Evolutionary conservation across 2,329 filamentous ascomycete genomes (phyloP).

Genomic region (Fonsecaea pedrosoi): DNA sequence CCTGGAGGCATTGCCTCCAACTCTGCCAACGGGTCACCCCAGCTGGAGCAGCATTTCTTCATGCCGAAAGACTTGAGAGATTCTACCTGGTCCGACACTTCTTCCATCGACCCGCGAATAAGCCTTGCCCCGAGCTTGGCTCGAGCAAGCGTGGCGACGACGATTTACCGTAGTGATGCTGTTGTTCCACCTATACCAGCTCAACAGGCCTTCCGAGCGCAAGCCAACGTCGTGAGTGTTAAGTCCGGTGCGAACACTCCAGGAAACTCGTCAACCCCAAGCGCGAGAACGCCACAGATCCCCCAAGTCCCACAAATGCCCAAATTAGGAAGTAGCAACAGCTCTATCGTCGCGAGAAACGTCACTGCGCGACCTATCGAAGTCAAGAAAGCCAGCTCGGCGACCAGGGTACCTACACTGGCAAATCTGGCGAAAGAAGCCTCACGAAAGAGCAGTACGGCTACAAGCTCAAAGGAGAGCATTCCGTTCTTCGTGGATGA

Average conservation of each 20-base stretch:
- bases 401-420: constrained; percentile 44
- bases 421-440: constrained; percentile 42
- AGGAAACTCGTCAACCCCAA: constrained; percentile 61
- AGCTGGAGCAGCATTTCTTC: constrained; percentile 79
- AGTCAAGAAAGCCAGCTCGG: constrained; percentile 47
- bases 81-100: constrained; percentile 75
- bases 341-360: constrained; percentile 54
- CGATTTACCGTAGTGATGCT: constrained; percentile 90
- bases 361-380: constrained; percentile 55
- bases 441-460: constrained; percentile 38
- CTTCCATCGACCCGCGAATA: constrained; percentile 50
- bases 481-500: constrained; percentile 35
- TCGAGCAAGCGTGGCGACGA: constrained; percentile 78
- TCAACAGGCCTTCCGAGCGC: constrained; percentile 84
- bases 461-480: constrained; percentile 27
- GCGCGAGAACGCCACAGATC: constrained; percentile 63
- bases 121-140: constrained; percentile 58
- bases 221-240: constrained; percentile 91
- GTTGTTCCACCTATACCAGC: constrained; percentile 79
- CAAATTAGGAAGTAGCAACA: constrained; percentile 49
- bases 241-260: constrained; percentile 70
- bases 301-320: constrained; percentile 39
- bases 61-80: constrained; percentile 88
- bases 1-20: constrained; percentile 64
- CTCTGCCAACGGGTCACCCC: constrained; percentile 64